Conservation (phyloP, 108 stramenopile genomes). For the Nitzschia sp. region DNA sequence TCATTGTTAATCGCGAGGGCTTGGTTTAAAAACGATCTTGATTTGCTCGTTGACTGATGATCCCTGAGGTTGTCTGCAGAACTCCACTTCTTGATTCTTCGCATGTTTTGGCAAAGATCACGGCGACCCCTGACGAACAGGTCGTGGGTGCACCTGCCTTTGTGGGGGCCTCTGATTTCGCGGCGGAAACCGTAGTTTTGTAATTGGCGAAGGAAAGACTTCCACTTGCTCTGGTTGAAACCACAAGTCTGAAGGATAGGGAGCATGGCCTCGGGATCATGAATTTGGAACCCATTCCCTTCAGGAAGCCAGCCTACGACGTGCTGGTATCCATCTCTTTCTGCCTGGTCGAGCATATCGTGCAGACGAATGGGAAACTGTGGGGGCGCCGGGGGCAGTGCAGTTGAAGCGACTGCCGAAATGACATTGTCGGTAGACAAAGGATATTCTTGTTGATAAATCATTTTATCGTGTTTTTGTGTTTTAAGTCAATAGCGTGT, state of each 20-base stretch:
- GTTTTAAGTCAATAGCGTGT: no score
- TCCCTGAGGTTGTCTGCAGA: constrained; percentile 6
- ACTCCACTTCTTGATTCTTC: background rate
- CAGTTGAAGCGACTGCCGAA: background rate
- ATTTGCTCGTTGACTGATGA: background rate
- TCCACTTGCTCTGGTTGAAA: constrained; percentile 33
- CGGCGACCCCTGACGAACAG: background rate
- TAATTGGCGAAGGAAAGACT: constrained; percentile 36
- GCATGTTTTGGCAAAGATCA: constrained; percentile 8
- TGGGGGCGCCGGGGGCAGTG: constrained; percentile 6
- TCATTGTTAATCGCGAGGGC: background rate
- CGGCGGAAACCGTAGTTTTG: constrained; percentile 31
- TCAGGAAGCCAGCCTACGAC: constrained; percentile 28
- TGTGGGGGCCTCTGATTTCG: constrained; percentile 5
- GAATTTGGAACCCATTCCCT: constrained; percentile 57
- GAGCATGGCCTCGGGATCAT: constrained; percentile 37
- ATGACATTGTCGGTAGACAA: no score
- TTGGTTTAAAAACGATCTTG: background rate
- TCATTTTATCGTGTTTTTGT: no score
- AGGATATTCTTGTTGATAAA: no score
- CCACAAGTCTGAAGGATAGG: constrained; percentile 25
- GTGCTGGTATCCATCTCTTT: constrained; percentile 17
- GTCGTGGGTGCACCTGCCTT: constrained; percentile 2
- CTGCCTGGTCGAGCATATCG: constrained; percentile 31
- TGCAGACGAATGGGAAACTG: constrained; percentile 35